phyloP scores from a whole-genome alignment of 192 early-diverging fungal genomes.

The Linnemannia exigua region DNA sequence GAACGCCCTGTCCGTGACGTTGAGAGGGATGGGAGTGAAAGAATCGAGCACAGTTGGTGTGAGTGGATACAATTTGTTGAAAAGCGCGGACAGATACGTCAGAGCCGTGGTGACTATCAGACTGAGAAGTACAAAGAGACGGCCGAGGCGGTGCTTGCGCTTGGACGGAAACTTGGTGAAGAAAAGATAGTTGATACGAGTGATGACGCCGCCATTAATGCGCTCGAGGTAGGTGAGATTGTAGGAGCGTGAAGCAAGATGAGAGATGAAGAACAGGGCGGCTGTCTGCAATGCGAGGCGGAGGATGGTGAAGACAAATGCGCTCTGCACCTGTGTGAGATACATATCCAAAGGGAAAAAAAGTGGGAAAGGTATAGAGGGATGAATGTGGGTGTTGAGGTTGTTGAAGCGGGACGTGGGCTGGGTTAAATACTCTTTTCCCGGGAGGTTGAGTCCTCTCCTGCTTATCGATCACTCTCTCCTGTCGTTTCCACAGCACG shows the following conservation, averaged over 20 bases:
- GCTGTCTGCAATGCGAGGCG: neutral
- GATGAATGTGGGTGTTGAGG: too few relatives aligned
- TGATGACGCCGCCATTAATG: slow-evolving; percentile 6
- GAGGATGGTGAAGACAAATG: slow-evolving; percentile 1
- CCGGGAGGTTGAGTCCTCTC: too few relatives aligned
- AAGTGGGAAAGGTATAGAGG: too few relatives aligned
- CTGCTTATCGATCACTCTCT: too few relatives aligned
- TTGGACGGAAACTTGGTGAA: slow-evolving; percentile 3
- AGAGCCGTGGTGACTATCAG: neutral
- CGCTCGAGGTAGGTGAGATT: slow-evolving; percentile 5
- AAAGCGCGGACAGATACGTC: neutral
- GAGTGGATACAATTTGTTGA: neutral
- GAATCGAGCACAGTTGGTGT: neutral
- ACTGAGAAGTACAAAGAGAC: neutral
- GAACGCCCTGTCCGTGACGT: too few relatives aligned
- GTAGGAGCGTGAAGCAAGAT: neutral
- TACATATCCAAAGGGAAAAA: neutral
- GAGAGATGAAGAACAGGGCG: neutral
- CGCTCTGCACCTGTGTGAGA: neutral
- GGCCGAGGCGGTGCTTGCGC: neutral
- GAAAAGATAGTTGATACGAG: neutral
- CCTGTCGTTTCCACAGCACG: too few relatives aligned
- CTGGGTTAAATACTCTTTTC: too few relatives aligned
- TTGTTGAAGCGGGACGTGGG: too few relatives aligned
- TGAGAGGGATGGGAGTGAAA: neutral